Conservation (phyloP, 2,329 filamentous ascomycete genomes). For the Pseudofabraea citricarpa region DNA sequence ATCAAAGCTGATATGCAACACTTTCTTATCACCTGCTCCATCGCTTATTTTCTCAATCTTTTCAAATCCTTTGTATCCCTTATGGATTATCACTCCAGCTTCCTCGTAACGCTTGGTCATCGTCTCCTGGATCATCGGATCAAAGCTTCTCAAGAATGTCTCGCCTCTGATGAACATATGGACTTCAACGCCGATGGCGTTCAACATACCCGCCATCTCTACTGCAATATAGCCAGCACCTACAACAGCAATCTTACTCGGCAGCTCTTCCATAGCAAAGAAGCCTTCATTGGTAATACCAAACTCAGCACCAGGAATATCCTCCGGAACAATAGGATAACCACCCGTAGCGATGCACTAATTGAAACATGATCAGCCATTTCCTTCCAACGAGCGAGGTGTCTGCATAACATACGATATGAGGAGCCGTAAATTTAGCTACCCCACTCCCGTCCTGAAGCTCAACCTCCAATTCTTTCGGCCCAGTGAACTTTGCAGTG, state of each 20-base stretch:
- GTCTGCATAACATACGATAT: too few relatives aligned
- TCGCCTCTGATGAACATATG: constrained; percentile 45
- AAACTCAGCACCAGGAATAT: constrained; percentile 39
- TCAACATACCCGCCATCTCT: constrained; percentile 44
- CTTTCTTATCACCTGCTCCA: constrained; percentile 34
- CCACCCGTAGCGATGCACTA: constrained; percentile 43
- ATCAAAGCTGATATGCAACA: constrained; percentile 37
- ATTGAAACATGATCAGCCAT: too few relatives aligned
- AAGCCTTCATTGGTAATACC: constrained; percentile 47
- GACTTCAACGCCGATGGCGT: constrained; percentile 42
- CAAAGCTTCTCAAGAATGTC: constrained; percentile 43
- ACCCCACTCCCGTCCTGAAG: constrained; percentile 34
- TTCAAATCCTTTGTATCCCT: constrained; percentile 39
- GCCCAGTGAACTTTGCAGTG: constrained; percentile 38
- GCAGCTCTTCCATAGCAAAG: constrained; percentile 44
- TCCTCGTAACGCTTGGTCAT: constrained; percentile 46
- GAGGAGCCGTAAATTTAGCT: constrained; percentile 35
- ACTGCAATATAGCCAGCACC: constrained; percentile 47
- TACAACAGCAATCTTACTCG: constrained; percentile 43
- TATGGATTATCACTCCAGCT: constrained; percentile 41
- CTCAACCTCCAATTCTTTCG: constrained; percentile 38
- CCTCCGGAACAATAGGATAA: constrained; percentile 33
- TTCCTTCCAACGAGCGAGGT: too few relatives aligned
- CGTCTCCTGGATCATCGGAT: constrained; percentile 46
- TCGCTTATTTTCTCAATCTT: constrained; percentile 32